Evolutionary conservation across 176 grass and related monocot genomes (phyloP).

Genomic region (Echinochloa phyllopogon): DNA sequence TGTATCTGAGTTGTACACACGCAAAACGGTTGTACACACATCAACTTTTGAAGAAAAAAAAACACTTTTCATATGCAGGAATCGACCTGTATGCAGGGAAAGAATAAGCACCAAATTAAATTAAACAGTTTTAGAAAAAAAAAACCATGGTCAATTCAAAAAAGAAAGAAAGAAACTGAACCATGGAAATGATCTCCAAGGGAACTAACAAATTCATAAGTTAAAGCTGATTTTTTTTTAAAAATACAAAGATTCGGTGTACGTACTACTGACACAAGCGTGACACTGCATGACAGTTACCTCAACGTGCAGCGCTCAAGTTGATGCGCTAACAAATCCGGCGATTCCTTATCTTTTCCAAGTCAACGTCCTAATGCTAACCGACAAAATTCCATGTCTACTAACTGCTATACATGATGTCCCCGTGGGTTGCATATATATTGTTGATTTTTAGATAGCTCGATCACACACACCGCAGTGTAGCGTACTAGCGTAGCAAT

Average conservation of each 20-base stretch:
- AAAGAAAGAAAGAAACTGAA: not conserved
- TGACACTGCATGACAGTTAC: slow-evolving; percentile 19
- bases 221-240: too few species aligned
- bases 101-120: not conserved
- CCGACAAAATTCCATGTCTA: not conserved
- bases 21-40: too few species aligned
- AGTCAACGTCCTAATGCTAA: not conserved
- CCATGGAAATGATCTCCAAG: not conserved
- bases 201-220: not conserved
- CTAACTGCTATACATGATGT: not conserved
- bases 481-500: not conserved
- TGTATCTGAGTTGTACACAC: too few species aligned
- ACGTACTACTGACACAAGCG: not conserved
- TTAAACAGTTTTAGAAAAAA: too few species aligned
- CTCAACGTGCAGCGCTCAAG: not conserved
- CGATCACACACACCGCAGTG: not conserved
- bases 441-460: not conserved
- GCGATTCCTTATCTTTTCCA: not conserved
- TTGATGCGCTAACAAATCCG: not conserved
- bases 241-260: not conserved
- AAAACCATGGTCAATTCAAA: too few species aligned
- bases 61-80: not conserved
- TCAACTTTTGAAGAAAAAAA: too few species aligned
- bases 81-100: not conserved
- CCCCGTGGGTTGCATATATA: not conserved